phyloP scores from a whole-genome alignment of 2,329 filamentous ascomycete species.

The Exophiala calicioides region DNA sequence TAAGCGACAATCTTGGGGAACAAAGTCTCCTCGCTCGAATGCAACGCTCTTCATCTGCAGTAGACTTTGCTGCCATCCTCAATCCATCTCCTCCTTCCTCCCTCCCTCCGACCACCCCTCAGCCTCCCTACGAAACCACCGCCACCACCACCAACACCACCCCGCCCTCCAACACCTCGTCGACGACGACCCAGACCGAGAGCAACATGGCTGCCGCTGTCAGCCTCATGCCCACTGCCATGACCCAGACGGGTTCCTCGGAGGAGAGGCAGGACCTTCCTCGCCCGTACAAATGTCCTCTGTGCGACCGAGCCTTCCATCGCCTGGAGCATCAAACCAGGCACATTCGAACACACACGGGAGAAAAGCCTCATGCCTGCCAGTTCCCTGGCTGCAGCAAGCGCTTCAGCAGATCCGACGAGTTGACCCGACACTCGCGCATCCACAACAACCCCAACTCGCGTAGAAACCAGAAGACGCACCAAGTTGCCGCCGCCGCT shows the following conservation, averaged over 20 bases:
- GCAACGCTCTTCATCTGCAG: slow-evolving; percentile 33
- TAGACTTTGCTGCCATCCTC: slow-evolving; percentile 32
- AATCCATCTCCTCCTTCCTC: slow-evolving; percentile 28
- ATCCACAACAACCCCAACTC: slow-evolving; percentile 99
- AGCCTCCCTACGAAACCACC: slow-evolving; percentile 25
- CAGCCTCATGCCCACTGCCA: slow-evolving; percentile 47
- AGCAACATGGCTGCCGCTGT: slow-evolving; percentile 47
- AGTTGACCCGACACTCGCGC: slow-evolving; percentile 92
- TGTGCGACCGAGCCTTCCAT: slow-evolving; percentile 98
- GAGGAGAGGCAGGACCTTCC: slow-evolving; percentile 78
- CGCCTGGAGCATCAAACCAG: slow-evolving; percentile 89
- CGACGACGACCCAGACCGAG: slow-evolving; percentile 31
- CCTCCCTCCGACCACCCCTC: slow-evolving; percentile 18
- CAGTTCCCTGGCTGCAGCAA: slow-evolving; percentile 94
- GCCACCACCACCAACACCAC: slow-evolving; percentile 33
- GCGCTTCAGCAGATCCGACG: slow-evolving; percentile 93
- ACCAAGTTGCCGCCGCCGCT: slow-evolving; percentile 60
- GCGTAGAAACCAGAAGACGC: slow-evolving; percentile 82
- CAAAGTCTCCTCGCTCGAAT: slow-evolving; percentile 27
- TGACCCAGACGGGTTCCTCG: slow-evolving; percentile 57
- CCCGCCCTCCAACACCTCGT: slow-evolving; percentile 3
- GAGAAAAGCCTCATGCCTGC: slow-evolving; percentile 97
- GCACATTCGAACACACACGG: slow-evolving; percentile 95
- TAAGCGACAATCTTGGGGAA: slow-evolving; percentile 31
- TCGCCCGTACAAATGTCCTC: slow-evolving; percentile 94